Percentiles rank a stretch among this genome's conserved stretches.
Conservation (phyloP, 1,284 basidiomycete genomes). For the Ustilago curta region DNA sequence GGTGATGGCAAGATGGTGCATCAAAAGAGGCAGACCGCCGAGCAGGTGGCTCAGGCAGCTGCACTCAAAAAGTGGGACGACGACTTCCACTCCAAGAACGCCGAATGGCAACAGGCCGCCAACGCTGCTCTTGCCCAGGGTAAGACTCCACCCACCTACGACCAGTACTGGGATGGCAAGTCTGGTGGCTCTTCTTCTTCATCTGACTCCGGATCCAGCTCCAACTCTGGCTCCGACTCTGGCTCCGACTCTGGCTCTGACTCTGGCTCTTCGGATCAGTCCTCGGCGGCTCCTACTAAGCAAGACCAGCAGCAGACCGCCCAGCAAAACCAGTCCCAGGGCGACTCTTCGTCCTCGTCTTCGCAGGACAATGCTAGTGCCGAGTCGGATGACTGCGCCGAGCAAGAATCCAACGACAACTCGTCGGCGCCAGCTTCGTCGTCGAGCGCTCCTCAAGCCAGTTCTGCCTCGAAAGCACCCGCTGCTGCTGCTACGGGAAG, state of each 20-base stretch:
- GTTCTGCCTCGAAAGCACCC: slow-evolving; percentile 17
- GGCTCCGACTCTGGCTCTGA: slow-evolving; percentile 67
- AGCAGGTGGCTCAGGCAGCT: slow-evolving; percentile 41
- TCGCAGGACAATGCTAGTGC: slow-evolving; percentile 20
- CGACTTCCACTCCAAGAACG: slow-evolving; percentile 52
- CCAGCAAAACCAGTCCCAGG: slow-evolving; percentile 4
- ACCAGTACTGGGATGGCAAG: slow-evolving; percentile 48
- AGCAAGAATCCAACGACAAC: slow-evolving; percentile 11
- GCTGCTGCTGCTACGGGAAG: slow-evolving; percentile 32
- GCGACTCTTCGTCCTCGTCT: neutral
- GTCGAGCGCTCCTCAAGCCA: neutral
- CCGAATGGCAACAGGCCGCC: slow-evolving; percentile 58
- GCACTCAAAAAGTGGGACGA: slow-evolving; percentile 45
- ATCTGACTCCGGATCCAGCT: slow-evolving; percentile 59
- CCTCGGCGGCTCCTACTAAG: slow-evolving; percentile 15
- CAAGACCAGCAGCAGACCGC: slow-evolving; percentile 13
- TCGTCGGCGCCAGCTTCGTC: slow-evolving; percentile 10
- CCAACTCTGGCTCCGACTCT: slow-evolving; percentile 50
- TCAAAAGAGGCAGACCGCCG: slow-evolving; percentile 42
- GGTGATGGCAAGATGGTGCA: slow-evolving; percentile 31
- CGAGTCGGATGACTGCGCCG: slow-evolving; percentile 26
- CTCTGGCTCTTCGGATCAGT: slow-evolving; percentile 58
- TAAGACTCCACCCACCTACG: slow-evolving; percentile 48
- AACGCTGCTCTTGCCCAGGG: slow-evolving; percentile 47
- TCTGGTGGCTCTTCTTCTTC: slow-evolving; percentile 53